phyloP scores from a whole-genome alignment of 1,284 basidiomycete species.

The Rhodotorula sp. region DNA sequence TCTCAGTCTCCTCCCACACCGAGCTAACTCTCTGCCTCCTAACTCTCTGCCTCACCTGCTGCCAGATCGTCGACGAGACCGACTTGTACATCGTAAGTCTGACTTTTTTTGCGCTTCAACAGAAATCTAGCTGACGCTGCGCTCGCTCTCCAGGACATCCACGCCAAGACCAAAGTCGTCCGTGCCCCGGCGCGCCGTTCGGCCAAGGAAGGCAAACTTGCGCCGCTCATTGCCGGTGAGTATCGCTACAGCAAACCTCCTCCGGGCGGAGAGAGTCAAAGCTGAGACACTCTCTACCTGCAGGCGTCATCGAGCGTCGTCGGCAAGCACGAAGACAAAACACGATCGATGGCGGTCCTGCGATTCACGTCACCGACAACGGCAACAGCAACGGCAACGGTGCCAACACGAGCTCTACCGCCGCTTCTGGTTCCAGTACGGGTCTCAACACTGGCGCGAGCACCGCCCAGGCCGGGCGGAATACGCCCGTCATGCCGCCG shows the following conservation, averaged over 20 bases:
- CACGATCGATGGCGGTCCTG: slow-evolving; percentile 16
- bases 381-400: slow-evolving; percentile 5
- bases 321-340: slow-evolving; percentile 26
- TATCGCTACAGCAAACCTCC: too few species aligned
- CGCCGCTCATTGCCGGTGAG: slow-evolving; percentile 41
- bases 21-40: too few species aligned
- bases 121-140: too few species aligned
- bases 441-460: slow-evolving; percentile 14
- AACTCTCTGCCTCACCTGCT: rapidly evolving
- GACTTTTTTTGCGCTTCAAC: neutral
- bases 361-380: neutral
- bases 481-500: neutral
- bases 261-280: too few species aligned
- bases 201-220: slow-evolving; percentile 38
- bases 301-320: slow-evolving; percentile 39
- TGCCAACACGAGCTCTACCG: neutral
- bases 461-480: neutral
- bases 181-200: slow-evolving; percentile 35
- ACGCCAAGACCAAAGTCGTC: slow-evolving; percentile 44
- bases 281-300: too few species aligned
- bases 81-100: slow-evolving; percentile 40
- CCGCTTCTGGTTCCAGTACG: neutral
- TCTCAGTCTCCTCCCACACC: too few species aligned
- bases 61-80: slow-evolving; percentile 42
- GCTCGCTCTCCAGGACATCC: slow-evolving; percentile 30